Evolutionary conservation across 176 grass and related monocot genomes (phyloP), one percentile per base, ranked within the genome.

Genomic region (Paspalum notatum): DNA sequence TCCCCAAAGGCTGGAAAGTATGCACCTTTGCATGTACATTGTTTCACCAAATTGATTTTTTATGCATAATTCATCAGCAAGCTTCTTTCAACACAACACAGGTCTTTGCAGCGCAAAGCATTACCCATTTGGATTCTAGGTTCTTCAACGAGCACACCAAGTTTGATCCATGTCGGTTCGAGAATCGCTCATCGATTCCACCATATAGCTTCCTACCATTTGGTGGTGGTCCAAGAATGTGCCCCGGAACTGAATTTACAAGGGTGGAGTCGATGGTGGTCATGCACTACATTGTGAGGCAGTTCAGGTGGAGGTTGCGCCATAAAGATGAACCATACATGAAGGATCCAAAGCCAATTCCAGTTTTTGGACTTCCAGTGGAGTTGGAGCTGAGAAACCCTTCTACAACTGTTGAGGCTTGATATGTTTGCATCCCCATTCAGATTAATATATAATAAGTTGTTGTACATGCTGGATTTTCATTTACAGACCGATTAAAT

Each of bases 1-100:
- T 83, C 27, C 88, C 84, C 0, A 86, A 75, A 83, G 84, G 88
- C 24, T 90, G 84, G 84, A 56, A 79, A 47, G 84, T 86, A 83
- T 42, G 74, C 40, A 24, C 16, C 32, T 77, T 6, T 1, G 6
- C 6, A 1, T 4, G 7, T 9, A 5, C 12, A 41, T 47, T 41
- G 6, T 46, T 62, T 38, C 4, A 38, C 0, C 0, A n/a, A 10
- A 0, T 61, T 0, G 7, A 61, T 12, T 4, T 15, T 39, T 51
- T 1, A 20, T 62, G 0, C 15, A 5, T 5, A 42, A 16, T 38
- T 8, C 4, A 54, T 3, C 24, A 21, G 32, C 70, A 65, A 0
- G 16, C 0, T 0, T 55, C 0, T 39, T 12, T 15, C 18, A 18
- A 1, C 38, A 71, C 13, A 24, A 70, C 44, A 20, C 6, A 90